Percentiles rank a stretch among this genome's conserved stretches.
Conservation (phyloP, 2,329 filamentous ascomycete genomes). For the Hymenoscyphus fructigenus region DNA sequence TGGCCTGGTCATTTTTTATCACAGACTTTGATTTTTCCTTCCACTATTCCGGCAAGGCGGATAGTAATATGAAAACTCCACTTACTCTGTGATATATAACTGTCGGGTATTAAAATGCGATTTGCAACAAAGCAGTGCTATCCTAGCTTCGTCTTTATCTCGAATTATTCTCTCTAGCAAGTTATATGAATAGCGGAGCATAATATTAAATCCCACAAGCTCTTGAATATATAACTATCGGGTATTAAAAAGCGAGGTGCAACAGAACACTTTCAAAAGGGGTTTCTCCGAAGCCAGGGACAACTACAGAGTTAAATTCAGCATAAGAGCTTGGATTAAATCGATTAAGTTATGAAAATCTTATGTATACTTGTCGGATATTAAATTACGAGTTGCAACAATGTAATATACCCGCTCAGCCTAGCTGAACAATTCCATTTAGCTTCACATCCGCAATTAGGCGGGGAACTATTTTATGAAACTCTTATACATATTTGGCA, state of each 20-base stretch:
- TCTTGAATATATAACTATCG: not conserved
- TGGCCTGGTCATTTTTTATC: not conserved
- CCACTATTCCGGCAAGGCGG: not conserved
- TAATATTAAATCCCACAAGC: not conserved
- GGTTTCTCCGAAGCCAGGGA: not conserved
- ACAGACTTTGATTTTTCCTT: not conserved
- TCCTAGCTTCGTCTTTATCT: not conserved
- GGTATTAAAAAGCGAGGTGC: not conserved
- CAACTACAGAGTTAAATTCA: not conserved
- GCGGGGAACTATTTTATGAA: not conserved
- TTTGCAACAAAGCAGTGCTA: not conserved
- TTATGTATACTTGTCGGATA: not conserved
- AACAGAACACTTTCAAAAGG: not conserved
- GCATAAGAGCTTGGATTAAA: not conserved
- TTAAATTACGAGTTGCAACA: not conserved
- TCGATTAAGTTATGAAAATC: not conserved
- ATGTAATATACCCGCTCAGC: not conserved
- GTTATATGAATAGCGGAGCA: not conserved
- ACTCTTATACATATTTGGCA: not conserved
- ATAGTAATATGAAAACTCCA: not conserved
- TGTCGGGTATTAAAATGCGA: not conserved
- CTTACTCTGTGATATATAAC: not conserved
- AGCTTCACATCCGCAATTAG: not conserved
- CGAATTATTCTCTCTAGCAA: not conserved
- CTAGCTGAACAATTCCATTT: not conserved